phyloP scores from a whole-genome alignment of 805 yeast species.

The Ogataea corticis region DNA sequence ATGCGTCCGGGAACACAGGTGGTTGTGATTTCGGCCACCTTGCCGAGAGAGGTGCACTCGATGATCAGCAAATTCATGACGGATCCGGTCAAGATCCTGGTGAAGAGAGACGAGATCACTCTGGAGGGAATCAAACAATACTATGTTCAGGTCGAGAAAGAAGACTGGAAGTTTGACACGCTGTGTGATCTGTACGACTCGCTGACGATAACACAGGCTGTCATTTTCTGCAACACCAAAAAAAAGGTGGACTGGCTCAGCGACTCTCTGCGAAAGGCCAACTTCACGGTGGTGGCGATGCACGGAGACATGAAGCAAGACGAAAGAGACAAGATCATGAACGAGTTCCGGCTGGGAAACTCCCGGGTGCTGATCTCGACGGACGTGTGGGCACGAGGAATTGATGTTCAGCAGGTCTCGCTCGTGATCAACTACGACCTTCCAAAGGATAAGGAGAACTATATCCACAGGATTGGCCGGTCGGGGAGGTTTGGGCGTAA shows the following conservation, averaged over 20 bases:
- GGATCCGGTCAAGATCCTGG: constrained; percentile 91
- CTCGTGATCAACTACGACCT: constrained; percentile 92
- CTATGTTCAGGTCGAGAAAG: constrained; percentile 86
- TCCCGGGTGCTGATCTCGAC: constrained; percentile 92
- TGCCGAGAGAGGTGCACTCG: constrained; percentile 89
- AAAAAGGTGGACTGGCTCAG: constrained; percentile 90
- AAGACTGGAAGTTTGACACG: constrained; percentile 93
- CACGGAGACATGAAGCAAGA: constrained; percentile 95
- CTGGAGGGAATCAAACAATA: constrained; percentile 95
- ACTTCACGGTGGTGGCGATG: constrained; percentile 91
- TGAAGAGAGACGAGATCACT: constrained; percentile 93
- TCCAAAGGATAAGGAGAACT: constrained; percentile 88
- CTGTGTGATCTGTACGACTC: constrained; percentile 94
- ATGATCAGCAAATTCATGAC: constrained; percentile 92
- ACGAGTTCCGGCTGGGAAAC: constrained; percentile 91
- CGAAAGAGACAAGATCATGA: constrained; percentile 93
- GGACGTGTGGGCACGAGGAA: constrained; percentile 96
- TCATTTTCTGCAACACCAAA: constrained; percentile 95
- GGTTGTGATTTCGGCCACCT: constrained; percentile 91
- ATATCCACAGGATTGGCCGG: constrained; percentile 97
- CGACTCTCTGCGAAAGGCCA: constrained; percentile 67
- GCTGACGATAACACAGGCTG: constrained; percentile 94
- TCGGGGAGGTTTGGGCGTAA: constrained; percentile 98
- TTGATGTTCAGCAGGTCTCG: constrained; percentile 96
- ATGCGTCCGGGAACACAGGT: constrained; percentile 91